Evolutionary conservation across 208 protist species (phyloP).

Genomic region (Paratrypanosoma confusum): DNA sequence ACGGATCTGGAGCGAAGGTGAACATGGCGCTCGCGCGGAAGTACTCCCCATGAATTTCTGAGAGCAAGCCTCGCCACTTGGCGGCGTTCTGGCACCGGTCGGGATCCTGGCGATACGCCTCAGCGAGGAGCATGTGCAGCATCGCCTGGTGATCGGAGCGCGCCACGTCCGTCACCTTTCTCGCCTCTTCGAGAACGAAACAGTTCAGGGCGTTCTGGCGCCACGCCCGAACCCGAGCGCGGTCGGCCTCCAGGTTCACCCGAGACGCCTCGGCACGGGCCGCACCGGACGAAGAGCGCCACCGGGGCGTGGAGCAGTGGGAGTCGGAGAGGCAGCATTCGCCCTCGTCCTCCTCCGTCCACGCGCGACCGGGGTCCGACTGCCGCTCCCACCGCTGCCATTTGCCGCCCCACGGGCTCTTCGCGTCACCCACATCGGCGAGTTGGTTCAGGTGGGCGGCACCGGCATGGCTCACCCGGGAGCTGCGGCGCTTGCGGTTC

Average conservation of each 20-base stretch:
- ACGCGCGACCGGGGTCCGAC: too few relatives aligned
- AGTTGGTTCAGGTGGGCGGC: too few relatives aligned
- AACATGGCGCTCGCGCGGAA: constrained; percentile 64
- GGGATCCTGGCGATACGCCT: constrained; percentile 52
- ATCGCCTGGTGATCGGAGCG: constrained; percentile 79
- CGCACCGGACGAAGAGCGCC: too few relatives aligned
- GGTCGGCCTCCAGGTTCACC: constrained; percentile 31
- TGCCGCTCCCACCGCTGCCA: too few relatives aligned
- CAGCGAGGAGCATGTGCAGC: constrained; percentile 62
- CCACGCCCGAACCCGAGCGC: constrained; percentile 32
- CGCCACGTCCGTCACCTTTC: constrained; percentile 27
- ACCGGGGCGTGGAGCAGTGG: too few relatives aligned
- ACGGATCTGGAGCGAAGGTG: constrained; percentile 70
- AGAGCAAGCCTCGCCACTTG: constrained; percentile 57
- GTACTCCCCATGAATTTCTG: constrained; percentile 66
- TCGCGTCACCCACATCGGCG: too few relatives aligned
- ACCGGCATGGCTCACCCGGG: too few relatives aligned
- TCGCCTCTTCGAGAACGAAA: constrained; percentile 43
- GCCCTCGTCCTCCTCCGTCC: too few relatives aligned
- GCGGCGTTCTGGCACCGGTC: constrained; percentile 37
- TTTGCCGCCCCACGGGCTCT: too few relatives aligned
- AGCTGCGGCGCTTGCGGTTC: too few relatives aligned
- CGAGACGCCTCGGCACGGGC: too few relatives aligned
- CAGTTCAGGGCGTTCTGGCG: constrained; percentile 65
- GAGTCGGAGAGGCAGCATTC: too few relatives aligned